Evolutionary conservation across 306 rosid genomes (phyloP), one percentile per base, ranked within the genome.

Genomic region (Hylodesmum podocarpum): DNA sequence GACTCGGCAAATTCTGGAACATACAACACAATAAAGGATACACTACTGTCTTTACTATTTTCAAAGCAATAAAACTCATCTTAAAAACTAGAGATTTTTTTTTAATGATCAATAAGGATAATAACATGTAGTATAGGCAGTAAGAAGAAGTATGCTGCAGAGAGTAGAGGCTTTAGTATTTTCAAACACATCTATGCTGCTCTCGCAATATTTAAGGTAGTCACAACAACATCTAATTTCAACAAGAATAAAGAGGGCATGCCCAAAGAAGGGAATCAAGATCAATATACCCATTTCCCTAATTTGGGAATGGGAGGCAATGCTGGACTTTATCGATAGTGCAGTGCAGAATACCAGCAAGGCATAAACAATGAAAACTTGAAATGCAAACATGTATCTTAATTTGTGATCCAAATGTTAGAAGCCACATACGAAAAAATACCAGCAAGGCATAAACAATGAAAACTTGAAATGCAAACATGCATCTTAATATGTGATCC

Each of bases 1-100:
- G 98, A 93, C 87, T 93, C 93, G 0, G 98, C 89, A 83, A 93
- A 93, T 74, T 93, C 98, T 93, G 93, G 69, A 86, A 82, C 70
- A 76, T 40, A n/a, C 24, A 81, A 47, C 74, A 70, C 61, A 25
- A 63, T 27, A 68, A 74, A 14, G 28, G 25, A 53, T 57, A 55
- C 14, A 3, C 36, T 15, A 57, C 66, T 39, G 31, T 66, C 61
- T 54, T 77, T 9, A 16, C 36, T 36, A 73, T 57, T 77, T 49
- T 68, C 25, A 50, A 46, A 44, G 62, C 31, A 63, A 28, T 21
- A 50, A 16, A 80, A 77, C 54, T 55, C 43, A 54, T 74, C 22
- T 14, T 15, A 51, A 47, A 58, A 24, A 64, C 77, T 37, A 44
- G 22, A 51, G 4, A 70, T 18, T 24, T 31, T 21, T 33, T 58